Conservation (phyloP, 2,329 filamentous ascomycete genomes). For the Penicillium digitatum region DNA sequence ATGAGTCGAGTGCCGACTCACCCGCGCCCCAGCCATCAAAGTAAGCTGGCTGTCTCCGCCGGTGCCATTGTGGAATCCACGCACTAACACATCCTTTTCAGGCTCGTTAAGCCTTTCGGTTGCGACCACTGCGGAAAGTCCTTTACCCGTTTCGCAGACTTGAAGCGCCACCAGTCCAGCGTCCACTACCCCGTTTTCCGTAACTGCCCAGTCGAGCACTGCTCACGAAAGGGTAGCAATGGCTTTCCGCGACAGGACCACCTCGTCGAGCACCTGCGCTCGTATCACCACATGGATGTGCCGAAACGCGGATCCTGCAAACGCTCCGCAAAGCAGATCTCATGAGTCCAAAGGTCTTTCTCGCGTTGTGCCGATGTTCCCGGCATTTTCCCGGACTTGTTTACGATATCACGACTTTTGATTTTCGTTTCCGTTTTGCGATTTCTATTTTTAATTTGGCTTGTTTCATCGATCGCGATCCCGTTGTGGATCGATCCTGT, state of each 20-base stretch:
- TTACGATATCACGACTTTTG: constrained; percentile 6
- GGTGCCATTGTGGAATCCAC: neutral
- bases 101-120: constrained; percentile 30
- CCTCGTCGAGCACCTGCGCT: constrained; percentile 54
- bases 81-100: constrained; percentile 12
- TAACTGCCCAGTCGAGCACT: constrained; percentile 45
- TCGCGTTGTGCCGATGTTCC: neutral
- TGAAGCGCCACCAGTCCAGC: constrained; percentile 48
- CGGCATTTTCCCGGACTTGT: neutral
- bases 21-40: constrained; percentile 21
- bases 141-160: constrained; percentile 48
- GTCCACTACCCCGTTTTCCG: constrained; percentile 44
- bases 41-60: constrained; percentile 18
- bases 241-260: constrained; percentile 58
- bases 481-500: neutral
- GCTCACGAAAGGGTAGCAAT: constrained; percentile 44
- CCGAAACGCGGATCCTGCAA: constrained; percentile 39
- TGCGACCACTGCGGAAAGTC: constrained; percentile 37
- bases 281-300: constrained; percentile 51
- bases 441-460: neutral
- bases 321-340: constrained; percentile 22
- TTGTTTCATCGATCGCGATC: neutral
- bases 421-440: neutral
- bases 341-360: neutral
- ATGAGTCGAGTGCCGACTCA: constrained; percentile 18